Base-by-base conservation (phyloP, 208 protist genomes). In the Wallacemonas rigidus region DNA sequence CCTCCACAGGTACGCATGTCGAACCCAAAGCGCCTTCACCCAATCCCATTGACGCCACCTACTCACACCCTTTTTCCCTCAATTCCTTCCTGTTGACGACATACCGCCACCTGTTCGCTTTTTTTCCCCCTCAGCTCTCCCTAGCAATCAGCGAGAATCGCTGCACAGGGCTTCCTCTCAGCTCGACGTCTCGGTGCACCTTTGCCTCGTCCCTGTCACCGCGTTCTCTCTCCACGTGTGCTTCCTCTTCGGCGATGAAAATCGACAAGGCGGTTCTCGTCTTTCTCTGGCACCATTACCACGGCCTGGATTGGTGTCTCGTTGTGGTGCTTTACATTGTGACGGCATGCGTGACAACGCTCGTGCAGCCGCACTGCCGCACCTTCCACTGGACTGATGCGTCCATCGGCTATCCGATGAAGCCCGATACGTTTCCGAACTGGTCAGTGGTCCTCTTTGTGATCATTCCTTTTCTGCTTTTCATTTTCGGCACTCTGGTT, bases 381-480 rank as follows among this genome's bases (percentile, higher is more conserved):
- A 44, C 83, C 7, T 95, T 95, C 44, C 69, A 80, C 3, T 95
- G 91, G 89, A 72, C 67, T 15, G 91, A 95, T 62, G 74, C 82
- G 40, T 84, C 81, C 7, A 94, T 95, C 54, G 61, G 67, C 54
- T 86, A 93, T 71, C 87, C 86, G 15, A 67, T 67, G 17, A 56
- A 58, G 11, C 40, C 15, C 0, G 76, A 91, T 72, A 91, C 81
- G 3, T 95, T 95, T 54, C 88, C 88, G 1, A 73, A 67, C n/a
- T 92, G 86, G 72, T 80, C 87, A 8, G 71, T 92, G 38, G 72
- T 14, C 0, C 50, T 92, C 9, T 80, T 90, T 57, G 15, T 82
- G 1, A 3, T 86, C 3, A n/a, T 79, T 60, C 45, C 76, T 6
- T 50, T 87, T 14, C 17, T 67, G 2, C 69, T 95, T 38, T 85